A percentile compares a stretch with the other conserved stretches of the same genome.
These are phyloP conservation scores for Takakia lepidozioides DNA, from an alignment of 225 moss, liverwort and hornwort genomes.

Conservation along the genomic window DNA sequence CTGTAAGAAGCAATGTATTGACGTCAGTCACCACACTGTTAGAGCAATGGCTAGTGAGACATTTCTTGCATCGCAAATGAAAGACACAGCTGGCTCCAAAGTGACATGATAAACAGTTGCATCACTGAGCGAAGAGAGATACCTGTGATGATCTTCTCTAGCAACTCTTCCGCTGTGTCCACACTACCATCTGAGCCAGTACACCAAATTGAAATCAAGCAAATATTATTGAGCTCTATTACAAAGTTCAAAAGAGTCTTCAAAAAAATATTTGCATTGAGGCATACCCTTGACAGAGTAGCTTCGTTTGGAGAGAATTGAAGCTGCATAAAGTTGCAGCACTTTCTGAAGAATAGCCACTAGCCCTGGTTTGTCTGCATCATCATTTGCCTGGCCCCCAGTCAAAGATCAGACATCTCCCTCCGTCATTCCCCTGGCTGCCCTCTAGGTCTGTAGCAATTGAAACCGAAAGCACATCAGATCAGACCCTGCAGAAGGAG, in stretches of 20 bases:
- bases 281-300: slow-evolving; percentile 64
- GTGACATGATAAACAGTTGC: no score
- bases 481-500: no score
- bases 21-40: no score
- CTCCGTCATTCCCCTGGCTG: no score
- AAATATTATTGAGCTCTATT: background rate
- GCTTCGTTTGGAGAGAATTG: slow-evolving; percentile 65
- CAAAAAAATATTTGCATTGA: background rate
- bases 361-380: slow-evolving; percentile 87
- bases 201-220: background rate
- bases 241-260: background rate
- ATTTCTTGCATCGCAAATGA: no score
- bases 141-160: slow-evolving; percentile 74
- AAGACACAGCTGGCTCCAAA: no score
- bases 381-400: slow-evolving; percentile 71
- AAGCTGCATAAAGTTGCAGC: slow-evolving; percentile 81
- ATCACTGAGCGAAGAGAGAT: no score
- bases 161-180: slow-evolving; percentile 59
- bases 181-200: slow-evolving; percentile 49
- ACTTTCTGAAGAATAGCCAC: slow-evolving; percentile 97
- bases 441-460: no score
- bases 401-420: no score
- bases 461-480: no score
- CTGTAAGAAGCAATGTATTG: no score
- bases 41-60: no score